These are phyloP conservation scores for Penicillium ochrochloron DNA, from an alignment of 495 filamentous ascomycete species.

Conservation along the genomic window DNA sequence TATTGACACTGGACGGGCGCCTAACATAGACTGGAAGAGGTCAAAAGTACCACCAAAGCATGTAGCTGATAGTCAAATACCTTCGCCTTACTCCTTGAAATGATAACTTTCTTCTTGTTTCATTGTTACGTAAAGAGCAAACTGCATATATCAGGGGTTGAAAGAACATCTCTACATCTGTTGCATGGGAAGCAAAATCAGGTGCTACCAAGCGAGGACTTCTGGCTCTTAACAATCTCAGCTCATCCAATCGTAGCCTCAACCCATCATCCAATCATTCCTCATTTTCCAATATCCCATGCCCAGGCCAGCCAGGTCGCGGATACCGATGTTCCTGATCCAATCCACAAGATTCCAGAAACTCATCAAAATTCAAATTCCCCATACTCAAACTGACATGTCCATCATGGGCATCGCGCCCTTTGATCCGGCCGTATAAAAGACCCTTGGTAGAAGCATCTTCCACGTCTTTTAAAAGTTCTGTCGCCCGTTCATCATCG, in stretches of 20 bases:
- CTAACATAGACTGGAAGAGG: no score
- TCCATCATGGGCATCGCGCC: constrained; percentile 14
- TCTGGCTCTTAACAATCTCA: no score
- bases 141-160: no score
- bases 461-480: constrained; percentile 17
- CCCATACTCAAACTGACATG: constrained; percentile 10
- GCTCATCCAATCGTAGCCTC: not conserved
- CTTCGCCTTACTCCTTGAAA: no score
- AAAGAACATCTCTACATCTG: no score
- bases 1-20: no score
- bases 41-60: no score
- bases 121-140: no score
- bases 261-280: not conserved
- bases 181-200: no score
- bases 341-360: constrained; percentile 9
- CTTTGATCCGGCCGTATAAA: constrained; percentile 11
- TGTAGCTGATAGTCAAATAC: no score
- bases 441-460: constrained; percentile 10
- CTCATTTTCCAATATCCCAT: constrained; percentile 9
- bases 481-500: not conserved
- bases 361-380: constrained; percentile 12
- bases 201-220: no score
- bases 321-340: constrained; percentile 15
- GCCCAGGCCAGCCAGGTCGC: constrained; percentile 16
- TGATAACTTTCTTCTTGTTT: no score